Percentiles rank a stretch among this genome's conserved stretches.
Conservation (phyloP, 1,284 basidiomycete genomes). For the Ganoderma leucocontextum region DNA sequence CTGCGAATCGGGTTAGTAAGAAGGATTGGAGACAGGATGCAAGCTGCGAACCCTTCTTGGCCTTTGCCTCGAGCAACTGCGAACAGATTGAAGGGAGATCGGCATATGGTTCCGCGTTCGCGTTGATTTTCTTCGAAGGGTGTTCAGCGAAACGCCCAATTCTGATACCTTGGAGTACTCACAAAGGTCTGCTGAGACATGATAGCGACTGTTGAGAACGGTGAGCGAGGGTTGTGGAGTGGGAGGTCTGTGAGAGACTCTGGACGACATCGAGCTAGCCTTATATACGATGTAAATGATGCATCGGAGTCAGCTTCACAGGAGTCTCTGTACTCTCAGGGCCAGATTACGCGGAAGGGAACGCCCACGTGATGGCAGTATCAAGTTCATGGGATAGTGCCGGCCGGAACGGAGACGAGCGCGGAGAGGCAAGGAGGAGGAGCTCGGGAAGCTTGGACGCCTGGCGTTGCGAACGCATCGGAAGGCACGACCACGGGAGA, state of each 20-base stretch:
- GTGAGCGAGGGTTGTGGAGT: not conserved
- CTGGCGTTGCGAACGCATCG: not conserved
- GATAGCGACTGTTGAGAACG: slow-evolving; percentile 13
- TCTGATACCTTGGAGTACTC: not conserved
- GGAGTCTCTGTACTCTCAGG: slow-evolving; percentile 6
- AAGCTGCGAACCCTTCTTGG: slow-evolving; percentile 58
- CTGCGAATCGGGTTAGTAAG: slow-evolving; percentile 43
- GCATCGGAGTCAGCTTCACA: slow-evolving; percentile 14
- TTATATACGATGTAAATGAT: slow-evolving; percentile 25
- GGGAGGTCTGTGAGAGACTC: slow-evolving; percentile 25
- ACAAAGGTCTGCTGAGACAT: slow-evolving; percentile 11
- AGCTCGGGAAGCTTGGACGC: not conserved
- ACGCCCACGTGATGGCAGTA: slow-evolving; percentile 24
- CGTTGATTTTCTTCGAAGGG: slow-evolving; percentile 47
- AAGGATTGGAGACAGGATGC: not conserved
- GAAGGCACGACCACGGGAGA: not conserved
- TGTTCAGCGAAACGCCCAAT: not conserved
- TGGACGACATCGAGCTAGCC: slow-evolving; percentile 8
- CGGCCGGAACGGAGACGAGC: slow-evolving; percentile 22
- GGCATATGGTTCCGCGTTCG: slow-evolving; percentile 56
- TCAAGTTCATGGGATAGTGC: slow-evolving; percentile 13
- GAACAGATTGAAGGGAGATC: slow-evolving; percentile 62
- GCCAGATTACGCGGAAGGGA: slow-evolving; percentile 15
- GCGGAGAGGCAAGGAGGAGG: not conserved
- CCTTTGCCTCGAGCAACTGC: slow-evolving; percentile 72